Percentiles rank a stretch among this genome's conserved stretches.
Evolutionary conservation across 2,329 filamentous ascomycete species (phyloP).

Genomic region (Aureobasidium sp.): DNA sequence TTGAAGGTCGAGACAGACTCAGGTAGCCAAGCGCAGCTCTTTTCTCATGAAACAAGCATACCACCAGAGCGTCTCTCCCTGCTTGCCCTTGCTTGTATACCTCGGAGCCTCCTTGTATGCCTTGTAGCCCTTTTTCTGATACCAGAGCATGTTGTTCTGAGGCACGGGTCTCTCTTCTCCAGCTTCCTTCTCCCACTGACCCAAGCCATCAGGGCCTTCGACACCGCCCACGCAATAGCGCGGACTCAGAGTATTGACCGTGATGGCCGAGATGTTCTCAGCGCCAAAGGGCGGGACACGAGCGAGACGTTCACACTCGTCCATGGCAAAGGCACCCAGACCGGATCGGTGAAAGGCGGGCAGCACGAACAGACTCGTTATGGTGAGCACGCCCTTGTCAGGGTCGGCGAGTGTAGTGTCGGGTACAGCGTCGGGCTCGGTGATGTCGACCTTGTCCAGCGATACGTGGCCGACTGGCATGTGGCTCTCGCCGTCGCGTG

Average conservation of each 20-base stretch:
- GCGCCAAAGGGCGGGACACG: conserved; percentile 14
- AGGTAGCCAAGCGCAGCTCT: background rate
- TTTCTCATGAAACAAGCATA: background rate
- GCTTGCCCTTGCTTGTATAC: background rate
- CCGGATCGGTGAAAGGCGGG: conserved; percentile 14
- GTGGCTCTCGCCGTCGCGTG: background rate
- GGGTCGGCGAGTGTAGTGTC: conserved; percentile 12
- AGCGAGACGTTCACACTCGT: conserved; percentile 14
- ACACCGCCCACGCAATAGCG: conserved; percentile 12
- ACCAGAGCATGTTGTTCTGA: conserved; percentile 15
- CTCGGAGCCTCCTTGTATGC: conserved; percentile 16
- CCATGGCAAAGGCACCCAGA: conserved; percentile 16
- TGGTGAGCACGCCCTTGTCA: conserved; percentile 14
- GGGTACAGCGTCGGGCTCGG: background rate
- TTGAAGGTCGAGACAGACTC: too few species aligned
- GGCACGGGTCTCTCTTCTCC: background rate
- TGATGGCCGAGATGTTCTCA: conserved; percentile 12
- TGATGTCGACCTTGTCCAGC: conserved; percentile 15
- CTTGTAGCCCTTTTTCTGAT: conserved; percentile 14
- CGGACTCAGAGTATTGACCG: conserved; percentile 14
- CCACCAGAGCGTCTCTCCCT: background rate
- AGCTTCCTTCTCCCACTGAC: conserved; percentile 5
- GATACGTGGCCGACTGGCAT: conserved; percentile 16
- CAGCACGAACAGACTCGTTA: conserved; percentile 17
- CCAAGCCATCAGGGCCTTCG: conserved; percentile 14